Evolutionary conservation across 805 yeast species (phyloP).

Genomic region (Zygoascus tannicola): DNA sequence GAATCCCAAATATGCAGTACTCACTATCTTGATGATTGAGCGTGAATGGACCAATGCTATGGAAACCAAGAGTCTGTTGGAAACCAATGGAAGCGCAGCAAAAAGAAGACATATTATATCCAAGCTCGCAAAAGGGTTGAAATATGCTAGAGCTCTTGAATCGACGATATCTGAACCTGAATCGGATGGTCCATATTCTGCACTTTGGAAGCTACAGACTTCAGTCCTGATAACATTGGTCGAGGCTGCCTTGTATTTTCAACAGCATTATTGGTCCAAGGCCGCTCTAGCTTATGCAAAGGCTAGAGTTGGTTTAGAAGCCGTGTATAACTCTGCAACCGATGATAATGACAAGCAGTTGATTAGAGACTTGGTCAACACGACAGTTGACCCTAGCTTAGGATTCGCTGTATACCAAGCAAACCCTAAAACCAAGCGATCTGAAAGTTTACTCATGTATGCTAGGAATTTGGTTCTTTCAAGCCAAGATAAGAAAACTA

Average conservation of each 20-base stretch:
- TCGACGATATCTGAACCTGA: constrained; percentile 29
- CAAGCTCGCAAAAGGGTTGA: constrained; percentile 57
- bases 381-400: constrained; percentile 58
- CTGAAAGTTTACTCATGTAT: constrained; percentile 42
- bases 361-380: constrained; percentile 47
- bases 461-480: constrained; percentile 36
- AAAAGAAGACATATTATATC: constrained; percentile 43
- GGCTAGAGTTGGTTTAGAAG: constrained; percentile 54
- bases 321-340: constrained; percentile 29
- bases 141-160: constrained; percentile 18
- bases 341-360: constrained; percentile 22
- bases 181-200: constrained; percentile 13
- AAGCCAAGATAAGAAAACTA: constrained; percentile 22
- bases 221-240: constrained; percentile 34
- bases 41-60: constrained; percentile 63
- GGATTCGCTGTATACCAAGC: constrained; percentile 43
- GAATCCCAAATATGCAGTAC: constrained; percentile 45
- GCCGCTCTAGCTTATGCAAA: constrained; percentile 47
- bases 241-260: constrained; percentile 43
- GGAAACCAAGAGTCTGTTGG: constrained; percentile 49
- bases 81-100: constrained; percentile 40
- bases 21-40: constrained; percentile 64
- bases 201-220: constrained; percentile 17
- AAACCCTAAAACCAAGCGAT: constrained; percentile 18
- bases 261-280: constrained; percentile 45